Percentiles rank a stretch among this genome's conserved stretches.
phyloP scores from a whole-genome alignment of 768 basidiomycete genomes.

The Erythrobasidium yunnanense region DNA sequence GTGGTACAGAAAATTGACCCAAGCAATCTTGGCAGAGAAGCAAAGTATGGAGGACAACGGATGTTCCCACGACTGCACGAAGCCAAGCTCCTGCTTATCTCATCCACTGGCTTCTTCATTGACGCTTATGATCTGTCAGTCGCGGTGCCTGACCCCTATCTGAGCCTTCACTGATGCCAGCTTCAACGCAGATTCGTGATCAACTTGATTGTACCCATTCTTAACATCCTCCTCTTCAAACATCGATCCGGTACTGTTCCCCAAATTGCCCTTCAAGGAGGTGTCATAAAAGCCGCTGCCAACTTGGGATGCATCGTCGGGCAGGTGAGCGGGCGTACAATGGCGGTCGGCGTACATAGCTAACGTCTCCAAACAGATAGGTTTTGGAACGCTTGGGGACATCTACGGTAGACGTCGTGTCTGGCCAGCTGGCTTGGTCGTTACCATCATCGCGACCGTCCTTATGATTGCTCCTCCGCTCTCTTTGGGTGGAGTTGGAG shows the following conservation, averaged over 20 bases:
- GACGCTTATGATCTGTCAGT: constrained; percentile 26
- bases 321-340: too few relatives aligned
- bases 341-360: too few relatives aligned
- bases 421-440: constrained; percentile 65
- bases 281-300: constrained; percentile 29
- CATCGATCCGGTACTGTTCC: constrained; percentile 4
- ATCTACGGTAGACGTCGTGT: constrained; percentile 29
- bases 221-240: constrained; percentile 22
- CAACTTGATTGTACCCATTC: constrained; percentile 21
- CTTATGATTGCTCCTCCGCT: constrained; percentile 56
- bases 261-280: constrained; percentile 27
- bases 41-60: constrained; percentile 21
- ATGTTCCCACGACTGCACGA: constrained; percentile 15
- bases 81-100: constrained; percentile 27
- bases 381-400: constrained; percentile 32
- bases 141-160: not conserved
- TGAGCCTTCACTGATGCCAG: not conserved
- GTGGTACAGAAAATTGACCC: not conserved
- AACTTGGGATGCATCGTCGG: constrained; percentile 34
- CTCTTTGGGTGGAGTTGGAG: constrained; percentile 48
- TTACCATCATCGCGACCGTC: constrained; percentile 69
- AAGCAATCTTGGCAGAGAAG: constrained; percentile 5
- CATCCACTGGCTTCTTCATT: constrained; percentile 27
- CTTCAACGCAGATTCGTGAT: constrained; percentile 8
- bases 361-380: too few relatives aligned